These are phyloP conservation scores for Kodamaea hsintzibuensis DNA, from an alignment of 805 yeast species.

Conservation along the genomic window DNA sequence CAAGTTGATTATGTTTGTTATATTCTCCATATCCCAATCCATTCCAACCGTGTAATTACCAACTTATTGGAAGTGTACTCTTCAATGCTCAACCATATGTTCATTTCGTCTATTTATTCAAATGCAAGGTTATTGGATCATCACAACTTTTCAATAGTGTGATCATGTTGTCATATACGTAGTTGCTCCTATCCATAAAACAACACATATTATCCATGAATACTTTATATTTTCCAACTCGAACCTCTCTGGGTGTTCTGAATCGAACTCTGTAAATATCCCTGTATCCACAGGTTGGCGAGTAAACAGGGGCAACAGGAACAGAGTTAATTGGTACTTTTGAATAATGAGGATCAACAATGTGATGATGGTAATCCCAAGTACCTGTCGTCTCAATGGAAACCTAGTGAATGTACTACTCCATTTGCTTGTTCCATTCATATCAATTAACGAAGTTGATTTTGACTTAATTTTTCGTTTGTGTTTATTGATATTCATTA, in stretches of 20 bases:
- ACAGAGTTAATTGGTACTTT: neutral
- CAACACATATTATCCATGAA: slow-evolving; percentile 17
- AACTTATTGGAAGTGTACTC: too few species aligned
- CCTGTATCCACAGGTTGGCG: neutral
- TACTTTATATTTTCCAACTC: slow-evolving; percentile 22
- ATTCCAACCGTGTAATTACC: too few species aligned
- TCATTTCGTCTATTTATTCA: neutral
- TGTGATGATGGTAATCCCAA: neutral
- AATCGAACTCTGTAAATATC: slow-evolving; percentile 23
- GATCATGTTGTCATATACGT: neutral
- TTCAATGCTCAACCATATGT: too few species aligned
- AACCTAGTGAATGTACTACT: neutral
- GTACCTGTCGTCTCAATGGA: neutral
- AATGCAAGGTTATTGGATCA: neutral
- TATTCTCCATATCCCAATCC: too few species aligned
- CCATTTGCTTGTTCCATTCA: neutral
- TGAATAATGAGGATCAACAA: neutral
- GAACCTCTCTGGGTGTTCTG: slow-evolving; percentile 32
- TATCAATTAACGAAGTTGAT: neutral
- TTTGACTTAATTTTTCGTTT: neutral
- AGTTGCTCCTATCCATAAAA: neutral
- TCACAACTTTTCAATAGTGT: neutral
- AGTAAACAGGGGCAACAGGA: neutral
- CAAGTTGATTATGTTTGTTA: too few species aligned
- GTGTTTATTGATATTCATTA: neutral